Evolutionary conservation across 164 flowering plant genomes (phyloP).

Genomic region (Dillenia turbinata): DNA sequence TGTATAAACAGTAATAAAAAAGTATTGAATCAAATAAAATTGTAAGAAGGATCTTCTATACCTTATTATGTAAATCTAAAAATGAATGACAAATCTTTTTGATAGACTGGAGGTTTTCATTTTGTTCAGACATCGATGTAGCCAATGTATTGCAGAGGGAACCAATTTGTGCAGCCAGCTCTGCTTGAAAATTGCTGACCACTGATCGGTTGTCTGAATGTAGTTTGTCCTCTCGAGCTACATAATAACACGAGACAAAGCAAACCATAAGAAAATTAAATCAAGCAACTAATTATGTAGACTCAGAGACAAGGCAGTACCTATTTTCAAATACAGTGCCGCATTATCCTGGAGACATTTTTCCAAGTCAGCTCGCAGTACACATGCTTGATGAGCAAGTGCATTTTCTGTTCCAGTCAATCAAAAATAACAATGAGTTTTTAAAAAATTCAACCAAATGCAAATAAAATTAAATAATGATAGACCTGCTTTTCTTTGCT

Average conservation of each 20-base stretch:
- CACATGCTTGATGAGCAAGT: slow-evolving; percentile 79
- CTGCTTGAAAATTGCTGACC: slow-evolving; percentile 53
- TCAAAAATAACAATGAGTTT: slow-evolving; percentile 1
- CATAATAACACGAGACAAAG: background rate
- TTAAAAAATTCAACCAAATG: background rate
- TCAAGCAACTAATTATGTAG: background rate
- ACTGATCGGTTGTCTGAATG: slow-evolving; percentile 65
- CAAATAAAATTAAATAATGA: background rate
- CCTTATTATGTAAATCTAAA: slow-evolving; percentile 59
- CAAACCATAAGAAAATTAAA: background rate
- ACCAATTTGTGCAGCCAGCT: slow-evolving; percentile 58
- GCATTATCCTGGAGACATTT: slow-evolving; percentile 84
- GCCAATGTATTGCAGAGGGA: slow-evolving; percentile 55
- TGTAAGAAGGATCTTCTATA: slow-evolving; percentile 11
- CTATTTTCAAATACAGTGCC: slow-evolving; percentile 61
- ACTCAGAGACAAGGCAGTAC: slow-evolving; percentile 22
- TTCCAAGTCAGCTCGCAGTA: slow-evolving; percentile 74
- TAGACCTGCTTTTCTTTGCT: slow-evolving; percentile 78
- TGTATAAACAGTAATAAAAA: background rate
- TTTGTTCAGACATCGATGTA: slow-evolving; percentile 58
- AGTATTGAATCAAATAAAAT: background rate
- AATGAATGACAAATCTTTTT: slow-evolving; percentile 62
- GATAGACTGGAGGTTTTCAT: slow-evolving; percentile 65
- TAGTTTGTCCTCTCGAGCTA: slow-evolving; percentile 84
- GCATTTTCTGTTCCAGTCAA: slow-evolving; percentile 66